Percentiles rank a stretch among this genome's conserved stretches.
phyloP scores from a whole-genome alignment of 768 basidiomycete species.

The Zangia roseola region DNA sequence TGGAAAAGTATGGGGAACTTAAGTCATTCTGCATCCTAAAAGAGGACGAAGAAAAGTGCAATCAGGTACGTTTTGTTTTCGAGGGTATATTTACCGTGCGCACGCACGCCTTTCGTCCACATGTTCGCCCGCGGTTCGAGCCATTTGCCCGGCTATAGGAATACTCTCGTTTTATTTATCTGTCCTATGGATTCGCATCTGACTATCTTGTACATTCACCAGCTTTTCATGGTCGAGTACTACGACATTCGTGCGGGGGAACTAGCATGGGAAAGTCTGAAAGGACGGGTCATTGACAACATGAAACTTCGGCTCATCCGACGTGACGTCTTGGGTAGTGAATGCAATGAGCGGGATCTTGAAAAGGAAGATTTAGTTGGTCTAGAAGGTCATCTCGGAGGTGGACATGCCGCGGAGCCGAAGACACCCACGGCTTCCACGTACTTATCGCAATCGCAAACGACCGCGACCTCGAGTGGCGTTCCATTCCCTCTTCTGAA shows the following conservation, averaged over 20 bases:
- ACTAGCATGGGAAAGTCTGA: conserved; percentile 48
- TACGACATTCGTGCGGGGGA: conserved; percentile 62
- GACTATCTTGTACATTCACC: conserved; percentile 11
- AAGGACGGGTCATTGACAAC: conserved; percentile 50
- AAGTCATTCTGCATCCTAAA: conserved; percentile 27
- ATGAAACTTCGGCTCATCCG: conserved; percentile 48
- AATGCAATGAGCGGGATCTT: conserved; percentile 19
- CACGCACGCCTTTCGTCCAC: neutral
- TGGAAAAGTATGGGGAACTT: conserved; percentile 33
- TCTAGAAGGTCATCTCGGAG: conserved; percentile 31
- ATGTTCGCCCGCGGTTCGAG: conserved; percentile 8
- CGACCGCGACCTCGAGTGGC: conserved; percentile 21
- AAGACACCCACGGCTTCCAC: conserved; percentile 35
- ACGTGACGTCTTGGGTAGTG: conserved; percentile 29
- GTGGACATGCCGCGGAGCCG: conserved; percentile 36
- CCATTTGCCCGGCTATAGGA: conserved; percentile 1
- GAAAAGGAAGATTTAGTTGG: conserved; percentile 28
- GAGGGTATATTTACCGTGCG: neutral
- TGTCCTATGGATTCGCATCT: conserved; percentile 8
- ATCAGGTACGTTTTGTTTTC: conserved; percentile 26
- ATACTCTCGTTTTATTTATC: conserved; percentile 1
- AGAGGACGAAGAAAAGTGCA: conserved; percentile 22
- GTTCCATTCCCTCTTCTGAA: conserved; percentile 25
- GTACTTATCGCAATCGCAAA: conserved; percentile 34
- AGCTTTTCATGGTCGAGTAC: conserved; percentile 62